Percentiles rank a stretch among this genome's conserved stretches.
Evolutionary conservation across 139 green algal genomes (phyloP).

Genomic region (Auxenochlorella pyrenoidosa): DNA sequence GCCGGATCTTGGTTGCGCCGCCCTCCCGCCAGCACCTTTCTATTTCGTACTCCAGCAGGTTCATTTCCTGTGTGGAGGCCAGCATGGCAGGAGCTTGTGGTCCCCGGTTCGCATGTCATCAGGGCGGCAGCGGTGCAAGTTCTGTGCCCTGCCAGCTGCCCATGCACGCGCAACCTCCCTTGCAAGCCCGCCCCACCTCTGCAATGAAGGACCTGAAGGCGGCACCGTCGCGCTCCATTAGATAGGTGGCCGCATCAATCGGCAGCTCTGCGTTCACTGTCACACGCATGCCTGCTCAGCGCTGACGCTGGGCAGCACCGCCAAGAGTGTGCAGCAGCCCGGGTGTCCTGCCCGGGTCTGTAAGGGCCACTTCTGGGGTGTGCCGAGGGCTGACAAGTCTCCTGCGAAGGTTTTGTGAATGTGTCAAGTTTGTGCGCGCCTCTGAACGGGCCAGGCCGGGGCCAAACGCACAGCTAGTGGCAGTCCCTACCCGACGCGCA

Average conservation of each 20-base stretch:
- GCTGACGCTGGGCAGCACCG: no score
- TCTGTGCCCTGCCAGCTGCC: no score
- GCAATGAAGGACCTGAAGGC: conserved; percentile 27
- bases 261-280: conserved; percentile 1
- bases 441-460: no score
- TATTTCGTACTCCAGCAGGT: conserved; percentile 28
- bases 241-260: background rate
- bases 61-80: conserved; percentile 4
- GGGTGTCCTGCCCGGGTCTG: no score
- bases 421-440: no score
- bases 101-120: no score
- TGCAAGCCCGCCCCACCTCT: background rate
- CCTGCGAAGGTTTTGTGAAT: no score
- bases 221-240: conserved; percentile 13
- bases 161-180: background rate
- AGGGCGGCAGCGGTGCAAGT: background rate
- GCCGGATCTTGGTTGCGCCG: background rate
- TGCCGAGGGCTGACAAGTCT: no score
- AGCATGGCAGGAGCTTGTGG: background rate
- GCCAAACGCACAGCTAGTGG: no score
- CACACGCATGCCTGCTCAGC: background rate
- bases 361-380: no score
- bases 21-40: conserved; percentile 9
- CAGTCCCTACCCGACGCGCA: no score
- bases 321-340: no score